Evolutionary conservation across 106 monocot species (phyloP).

Genomic region (Acorus calamus): DNA sequence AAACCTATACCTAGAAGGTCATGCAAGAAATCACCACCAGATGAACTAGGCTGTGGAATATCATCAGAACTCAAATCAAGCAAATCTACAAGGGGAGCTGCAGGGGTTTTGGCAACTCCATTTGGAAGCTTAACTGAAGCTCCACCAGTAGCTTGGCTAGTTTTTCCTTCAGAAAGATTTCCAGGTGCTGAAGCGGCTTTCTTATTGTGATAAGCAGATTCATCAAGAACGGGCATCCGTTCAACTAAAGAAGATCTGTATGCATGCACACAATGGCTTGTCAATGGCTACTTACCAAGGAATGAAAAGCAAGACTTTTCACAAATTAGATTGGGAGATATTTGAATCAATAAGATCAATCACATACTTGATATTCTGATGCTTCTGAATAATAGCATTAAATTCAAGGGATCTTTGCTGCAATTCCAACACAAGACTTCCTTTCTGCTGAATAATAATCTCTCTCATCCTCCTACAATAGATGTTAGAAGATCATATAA

Average conservation of each 20-base stretch:
- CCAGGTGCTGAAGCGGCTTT: slow-evolving; percentile 40
- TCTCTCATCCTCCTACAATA: slow-evolving; percentile 69
- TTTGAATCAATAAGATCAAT: not conserved
- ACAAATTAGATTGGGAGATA: no score
- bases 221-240: slow-evolving; percentile 81
- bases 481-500: no score
- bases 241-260: slow-evolving; percentile 75
- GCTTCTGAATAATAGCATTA: slow-evolving; percentile 74
- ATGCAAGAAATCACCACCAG: slow-evolving; percentile 69
- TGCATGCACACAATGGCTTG: not conserved
- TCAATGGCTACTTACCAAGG: not conserved
- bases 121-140: slow-evolving; percentile 66
- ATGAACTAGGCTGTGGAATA: slow-evolving; percentile 39
- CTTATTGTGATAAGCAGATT: slow-evolving; percentile 51
- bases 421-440: slow-evolving; percentile 77
- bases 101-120: slow-evolving; percentile 67
- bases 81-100: slow-evolving; percentile 61
- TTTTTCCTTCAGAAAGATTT: slow-evolving; percentile 22
- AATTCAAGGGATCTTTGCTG: slow-evolving; percentile 99
- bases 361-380: slow-evolving; percentile 70
- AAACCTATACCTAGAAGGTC: slow-evolving; percentile 76
- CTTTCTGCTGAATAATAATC: slow-evolving; percentile 66
- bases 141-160: slow-evolving; percentile 24
- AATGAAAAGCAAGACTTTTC: not conserved
- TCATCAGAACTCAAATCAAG: slow-evolving; percentile 94